Conservation (phyloP, 495 filamentous ascomycete genomes). For the Beverwykella pulmonaria region DNA sequence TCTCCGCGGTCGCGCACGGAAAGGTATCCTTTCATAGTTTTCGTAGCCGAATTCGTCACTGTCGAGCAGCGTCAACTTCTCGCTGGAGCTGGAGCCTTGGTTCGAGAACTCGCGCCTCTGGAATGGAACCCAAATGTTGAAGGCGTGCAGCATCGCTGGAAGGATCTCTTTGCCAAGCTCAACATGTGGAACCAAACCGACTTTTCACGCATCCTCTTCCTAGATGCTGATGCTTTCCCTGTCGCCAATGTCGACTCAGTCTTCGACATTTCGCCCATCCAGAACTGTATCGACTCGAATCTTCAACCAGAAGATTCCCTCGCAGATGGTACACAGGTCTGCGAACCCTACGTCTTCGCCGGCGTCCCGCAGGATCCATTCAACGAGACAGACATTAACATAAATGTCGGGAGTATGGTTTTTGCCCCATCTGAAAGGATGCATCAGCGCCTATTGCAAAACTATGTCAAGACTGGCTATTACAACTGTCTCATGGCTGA, state of each 20-base stretch:
- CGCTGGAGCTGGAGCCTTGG: slow-evolving; percentile 10
- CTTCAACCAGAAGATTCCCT: slow-evolving; percentile 4
- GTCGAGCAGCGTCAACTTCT: slow-evolving; percentile 12
- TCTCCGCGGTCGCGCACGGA: slow-evolving; percentile 8
- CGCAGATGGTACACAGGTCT: background rate
- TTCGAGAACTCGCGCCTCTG: slow-evolving; percentile 13
- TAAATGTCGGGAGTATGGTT: slow-evolving; percentile 22
- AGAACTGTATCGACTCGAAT: background rate
- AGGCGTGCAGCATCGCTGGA: slow-evolving; percentile 17
- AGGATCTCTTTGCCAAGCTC: slow-evolving; percentile 19
- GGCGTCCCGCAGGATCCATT: slow-evolving; percentile 18
- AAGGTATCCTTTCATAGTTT: slow-evolving; percentile 20
- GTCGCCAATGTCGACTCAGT: slow-evolving; percentile 10
- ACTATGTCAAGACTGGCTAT: slow-evolving; percentile 12
- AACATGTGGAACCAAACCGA: slow-evolving; percentile 21
- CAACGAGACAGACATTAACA: slow-evolving; percentile 7
- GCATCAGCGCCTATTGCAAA: slow-evolving; percentile 18
- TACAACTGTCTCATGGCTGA: slow-evolving; percentile 21
- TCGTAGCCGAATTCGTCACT: slow-evolving; percentile 15
- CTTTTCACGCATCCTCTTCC: slow-evolving; percentile 6
- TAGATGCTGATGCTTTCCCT: slow-evolving; percentile 21
- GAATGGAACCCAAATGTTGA: slow-evolving; percentile 17
- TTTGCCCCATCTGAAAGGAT: slow-evolving; percentile 3
- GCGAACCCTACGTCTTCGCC: slow-evolving; percentile 17
- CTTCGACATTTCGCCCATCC: slow-evolving; percentile 3